These are phyloP conservation scores for Lepidopterella palustris DNA, from an alignment of 495 filamentous ascomycete genomes.

Conservation along the genomic window DNA sequence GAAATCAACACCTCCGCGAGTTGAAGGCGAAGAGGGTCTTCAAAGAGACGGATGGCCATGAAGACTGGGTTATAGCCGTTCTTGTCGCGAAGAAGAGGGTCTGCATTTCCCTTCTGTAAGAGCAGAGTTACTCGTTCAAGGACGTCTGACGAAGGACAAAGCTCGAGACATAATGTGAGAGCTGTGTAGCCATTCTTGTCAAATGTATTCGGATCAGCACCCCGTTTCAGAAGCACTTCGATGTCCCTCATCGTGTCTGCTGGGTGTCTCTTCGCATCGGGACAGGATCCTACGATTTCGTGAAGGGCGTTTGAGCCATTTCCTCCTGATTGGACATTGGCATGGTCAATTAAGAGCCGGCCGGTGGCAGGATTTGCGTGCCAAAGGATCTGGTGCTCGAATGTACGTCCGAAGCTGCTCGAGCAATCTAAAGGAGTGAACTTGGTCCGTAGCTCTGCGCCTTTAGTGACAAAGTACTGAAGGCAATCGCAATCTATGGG, in stretches of 20 bases:
- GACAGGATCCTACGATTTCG: conserved; percentile 18
- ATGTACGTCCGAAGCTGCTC: conserved; percentile 4
- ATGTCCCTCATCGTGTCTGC: conserved; percentile 21
- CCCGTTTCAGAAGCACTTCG: conserved; percentile 15
- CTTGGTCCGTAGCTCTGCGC: conserved; percentile 6
- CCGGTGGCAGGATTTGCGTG: conserved; percentile 12
- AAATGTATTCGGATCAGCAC: conserved; percentile 12
- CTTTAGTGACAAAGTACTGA: conserved; percentile 15
- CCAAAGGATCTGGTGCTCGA: conserved; percentile 22
- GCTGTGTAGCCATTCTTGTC: conserved; percentile 3
- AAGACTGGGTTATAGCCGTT: conserved; percentile 3
- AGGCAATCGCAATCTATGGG: conserved; percentile 10
- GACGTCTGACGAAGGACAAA: conserved; percentile 19
- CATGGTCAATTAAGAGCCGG: conserved; percentile 18
- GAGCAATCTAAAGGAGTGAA: conserved; percentile 14
- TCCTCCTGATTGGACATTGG: conserved; percentile 4
- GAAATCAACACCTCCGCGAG: conserved; percentile 12
- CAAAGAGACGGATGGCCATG: conserved; percentile 11
- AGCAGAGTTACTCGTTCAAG: conserved; percentile 9
- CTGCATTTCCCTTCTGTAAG: conserved; percentile 12
- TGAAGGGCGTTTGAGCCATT: conserved; percentile 20
- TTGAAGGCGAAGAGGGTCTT: conserved; percentile 7
- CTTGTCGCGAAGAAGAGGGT: conserved; percentile 5
- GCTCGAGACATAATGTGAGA: conserved; percentile 10
- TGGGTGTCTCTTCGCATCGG: conserved; percentile 21